A percentile compares a stretch with the other conserved stretches of the same genome.
Evolutionary conservation across 2,329 filamentous ascomycete genomes (phyloP).

Genomic region (Emergomyces africanus): DNA sequence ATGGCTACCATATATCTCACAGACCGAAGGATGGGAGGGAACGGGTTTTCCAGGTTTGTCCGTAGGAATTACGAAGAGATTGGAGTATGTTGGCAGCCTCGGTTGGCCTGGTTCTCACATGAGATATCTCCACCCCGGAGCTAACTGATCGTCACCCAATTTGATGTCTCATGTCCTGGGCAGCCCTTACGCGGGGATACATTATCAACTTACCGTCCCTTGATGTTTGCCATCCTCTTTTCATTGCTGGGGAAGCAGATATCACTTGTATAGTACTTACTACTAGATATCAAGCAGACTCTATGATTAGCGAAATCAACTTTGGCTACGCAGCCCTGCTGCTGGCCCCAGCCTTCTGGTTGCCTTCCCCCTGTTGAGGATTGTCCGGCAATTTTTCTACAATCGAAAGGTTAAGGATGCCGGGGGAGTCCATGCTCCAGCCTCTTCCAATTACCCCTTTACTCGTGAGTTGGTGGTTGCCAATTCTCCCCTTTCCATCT

Average conservation of each 20-base stretch:
- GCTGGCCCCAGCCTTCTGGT: neutral
- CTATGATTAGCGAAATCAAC: neutral
- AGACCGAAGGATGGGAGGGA: neutral
- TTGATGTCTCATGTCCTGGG: neutral
- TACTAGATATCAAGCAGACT: neutral
- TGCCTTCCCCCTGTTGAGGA: neutral
- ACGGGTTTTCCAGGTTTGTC: neutral
- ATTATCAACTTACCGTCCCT: neutral
- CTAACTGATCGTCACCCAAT: neutral
- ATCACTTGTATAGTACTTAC: neutral
- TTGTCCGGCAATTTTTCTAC: neutral
- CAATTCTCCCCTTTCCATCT: neutral
- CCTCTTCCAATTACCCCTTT: neutral
- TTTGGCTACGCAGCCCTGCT: neutral
- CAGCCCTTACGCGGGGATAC: neutral
- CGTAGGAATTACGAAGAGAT: neutral
- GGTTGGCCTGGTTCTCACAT: neutral
- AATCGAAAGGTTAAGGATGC: conserved; percentile 4
- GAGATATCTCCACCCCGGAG: neutral
- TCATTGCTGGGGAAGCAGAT: neutral
- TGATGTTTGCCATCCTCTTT: neutral
- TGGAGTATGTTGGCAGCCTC: neutral
- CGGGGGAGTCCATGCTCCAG: conserved; percentile 4
- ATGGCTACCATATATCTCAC: neutral
- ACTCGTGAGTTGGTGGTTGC: neutral